A percentile compares a stretch with the other conserved stretches of the same genome.
phyloP scores from a whole-genome alignment of 768 basidiomycete species.

The Hygrophoropsis aurantiaca region DNA sequence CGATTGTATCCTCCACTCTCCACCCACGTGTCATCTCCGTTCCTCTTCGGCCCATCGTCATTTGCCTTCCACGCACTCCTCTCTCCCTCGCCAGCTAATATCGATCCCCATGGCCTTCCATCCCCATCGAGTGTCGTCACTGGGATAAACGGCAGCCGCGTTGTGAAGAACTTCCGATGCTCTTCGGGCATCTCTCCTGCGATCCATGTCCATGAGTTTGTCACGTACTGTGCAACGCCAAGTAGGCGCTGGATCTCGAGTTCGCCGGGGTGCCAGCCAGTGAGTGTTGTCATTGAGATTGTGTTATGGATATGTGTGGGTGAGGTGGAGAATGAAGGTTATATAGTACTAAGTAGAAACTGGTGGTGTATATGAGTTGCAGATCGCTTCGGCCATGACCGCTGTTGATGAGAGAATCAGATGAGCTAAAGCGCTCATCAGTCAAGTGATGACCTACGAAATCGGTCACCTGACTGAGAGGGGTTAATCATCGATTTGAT shows the following conservation, averaged over 20 bases:
- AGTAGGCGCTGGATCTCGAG: slow-evolving; percentile 47
- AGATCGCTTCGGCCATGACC: no score
- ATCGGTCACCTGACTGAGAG: no score
- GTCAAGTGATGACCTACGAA: no score
- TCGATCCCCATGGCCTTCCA: slow-evolving; percentile 59
- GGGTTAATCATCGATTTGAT: no score
- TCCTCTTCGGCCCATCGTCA: no score
- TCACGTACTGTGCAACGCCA: slow-evolving; percentile 37
- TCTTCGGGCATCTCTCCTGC: slow-evolving; percentile 47
- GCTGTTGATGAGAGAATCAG: no score
- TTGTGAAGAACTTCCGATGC: slow-evolving; percentile 50
- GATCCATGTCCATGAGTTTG: slow-evolving; percentile 40
- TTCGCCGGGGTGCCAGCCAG: slow-evolving; percentile 51
- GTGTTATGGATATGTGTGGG: no score
- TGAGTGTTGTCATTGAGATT: slow-evolving; percentile 24
- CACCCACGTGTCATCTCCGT: slow-evolving; percentile 47
- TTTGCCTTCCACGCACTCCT: no score
- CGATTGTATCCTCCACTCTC: slow-evolving; percentile 34
- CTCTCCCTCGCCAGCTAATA: slow-evolving; percentile 50
- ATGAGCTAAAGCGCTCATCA: no score
- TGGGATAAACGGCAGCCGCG: slow-evolving; percentile 53
- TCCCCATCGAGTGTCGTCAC: slow-evolving; percentile 51
- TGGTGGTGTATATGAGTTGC: no score
- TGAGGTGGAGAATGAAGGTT: no score
- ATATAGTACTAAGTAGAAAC: no score